Evolutionary conservation across 1,284 basidiomycete species (phyloP).

Genomic region (Pseudozyma flocculosa): DNA sequence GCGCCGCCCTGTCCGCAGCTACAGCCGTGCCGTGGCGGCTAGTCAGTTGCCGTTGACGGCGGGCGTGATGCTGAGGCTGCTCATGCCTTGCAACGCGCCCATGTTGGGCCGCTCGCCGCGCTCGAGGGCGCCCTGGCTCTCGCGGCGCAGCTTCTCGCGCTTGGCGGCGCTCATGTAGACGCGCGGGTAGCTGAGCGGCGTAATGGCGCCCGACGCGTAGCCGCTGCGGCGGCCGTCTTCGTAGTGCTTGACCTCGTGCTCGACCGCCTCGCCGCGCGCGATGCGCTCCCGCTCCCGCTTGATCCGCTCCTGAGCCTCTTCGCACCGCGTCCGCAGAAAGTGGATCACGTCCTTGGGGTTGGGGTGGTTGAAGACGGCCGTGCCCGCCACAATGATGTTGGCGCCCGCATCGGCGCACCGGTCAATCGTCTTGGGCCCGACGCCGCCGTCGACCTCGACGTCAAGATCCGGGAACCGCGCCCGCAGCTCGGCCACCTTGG

Average conservation of each 20-base stretch:
- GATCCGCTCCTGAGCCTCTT: conserved; percentile 54
- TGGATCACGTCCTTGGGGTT: conserved; percentile 66
- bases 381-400: conserved; percentile 98
- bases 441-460: conserved; percentile 97
- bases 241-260: conserved; percentile 37
- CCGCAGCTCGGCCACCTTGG: conserved; percentile 86
- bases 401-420: conserved; percentile 79
- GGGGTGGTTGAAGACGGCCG: conserved; percentile 83
- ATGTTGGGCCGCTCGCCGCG: conserved; percentile 21
- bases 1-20: too few relatives aligned
- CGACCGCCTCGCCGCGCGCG: conserved; percentile 35
- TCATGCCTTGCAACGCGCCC: conserved; percentile 19
- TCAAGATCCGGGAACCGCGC: conserved; percentile 80
- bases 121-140: conserved; percentile 30
- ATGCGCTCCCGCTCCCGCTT: conserved; percentile 47
- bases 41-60: conserved; percentile 33
- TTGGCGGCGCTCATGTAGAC: conserved; percentile 37
- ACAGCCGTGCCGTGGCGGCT: too few relatives aligned
- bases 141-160: conserved; percentile 31
- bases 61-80: conserved; percentile 16
- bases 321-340: conserved; percentile 45
- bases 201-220: conserved; percentile 25
- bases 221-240: conserved; percentile 29
- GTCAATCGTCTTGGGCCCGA: conserved; percentile 85
- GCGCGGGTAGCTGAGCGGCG: conserved; percentile 34